Evolutionary conservation across 805 yeast genomes (phyloP).

Genomic region (Blastobotrys muscicola): DNA sequence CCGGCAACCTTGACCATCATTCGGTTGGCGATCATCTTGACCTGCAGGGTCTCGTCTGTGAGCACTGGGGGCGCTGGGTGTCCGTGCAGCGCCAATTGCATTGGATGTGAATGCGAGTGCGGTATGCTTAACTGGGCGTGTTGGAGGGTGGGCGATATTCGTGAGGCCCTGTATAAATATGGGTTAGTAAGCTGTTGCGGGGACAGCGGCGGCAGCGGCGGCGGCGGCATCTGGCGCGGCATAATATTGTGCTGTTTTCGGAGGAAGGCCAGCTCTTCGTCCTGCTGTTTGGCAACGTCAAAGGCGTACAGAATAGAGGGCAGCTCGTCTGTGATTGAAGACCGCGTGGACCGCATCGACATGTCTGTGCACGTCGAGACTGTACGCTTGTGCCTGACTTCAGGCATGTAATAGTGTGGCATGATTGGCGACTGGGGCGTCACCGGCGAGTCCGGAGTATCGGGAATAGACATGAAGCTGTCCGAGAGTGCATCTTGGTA

Average conservation of each 20-base stretch:
- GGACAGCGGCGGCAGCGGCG: constrained; percentile 1
- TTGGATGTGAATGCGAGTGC: constrained; percentile 3
- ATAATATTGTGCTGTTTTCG: constrained; percentile 4
- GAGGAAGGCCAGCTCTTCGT: not conserved
- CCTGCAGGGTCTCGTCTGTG: constrained; percentile 7
- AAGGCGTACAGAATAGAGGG: constrained; percentile 20
- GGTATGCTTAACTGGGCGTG: not conserved
- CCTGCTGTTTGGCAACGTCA: constrained; percentile 13
- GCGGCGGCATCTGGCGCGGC: constrained; percentile 2
- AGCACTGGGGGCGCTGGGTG: not conserved
- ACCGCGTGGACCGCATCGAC: not conserved
- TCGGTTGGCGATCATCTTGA: constrained; percentile 19
- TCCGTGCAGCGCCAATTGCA: not conserved
- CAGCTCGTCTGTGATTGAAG: constrained; percentile 18
- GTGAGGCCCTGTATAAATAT: not conserved
- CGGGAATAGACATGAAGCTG: too few relatives aligned
- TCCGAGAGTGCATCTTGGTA: too few relatives aligned
- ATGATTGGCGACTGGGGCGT: too few relatives aligned
- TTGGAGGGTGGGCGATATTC: not conserved
- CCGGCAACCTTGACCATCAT: constrained; percentile 19
- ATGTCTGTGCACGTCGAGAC: too few relatives aligned
- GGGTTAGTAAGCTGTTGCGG: not conserved
- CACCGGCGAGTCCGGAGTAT: too few relatives aligned
- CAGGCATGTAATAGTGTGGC: too few relatives aligned
- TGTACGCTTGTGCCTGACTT: too few relatives aligned